Percentiles rank a stretch among this genome's conserved stretches.
Conservation (phyloP, 305 asterid genomes). For the Caryopteris hybrid region DNA sequence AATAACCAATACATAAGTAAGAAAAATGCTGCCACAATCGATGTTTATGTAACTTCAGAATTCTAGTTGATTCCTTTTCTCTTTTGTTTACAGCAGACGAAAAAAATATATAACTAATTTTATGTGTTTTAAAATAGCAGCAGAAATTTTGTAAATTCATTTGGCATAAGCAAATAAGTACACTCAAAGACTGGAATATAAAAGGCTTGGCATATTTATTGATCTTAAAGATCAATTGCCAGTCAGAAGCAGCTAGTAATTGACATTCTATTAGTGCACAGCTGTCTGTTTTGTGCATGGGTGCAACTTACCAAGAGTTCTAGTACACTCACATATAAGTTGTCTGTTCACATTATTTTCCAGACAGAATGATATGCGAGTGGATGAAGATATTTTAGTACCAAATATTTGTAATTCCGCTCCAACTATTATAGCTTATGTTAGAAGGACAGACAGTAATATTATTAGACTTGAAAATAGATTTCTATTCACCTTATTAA, state of each 20-base stretch:
- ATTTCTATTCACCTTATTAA: background rate
- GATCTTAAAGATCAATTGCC: background rate
- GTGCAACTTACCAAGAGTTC: background rate
- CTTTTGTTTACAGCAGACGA: background rate
- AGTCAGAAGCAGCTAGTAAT: conserved; percentile 4
- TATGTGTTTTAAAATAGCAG: background rate
- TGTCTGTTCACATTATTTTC: background rate
- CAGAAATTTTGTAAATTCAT: background rate
- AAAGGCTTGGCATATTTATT: background rate
- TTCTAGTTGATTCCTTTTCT: background rate
- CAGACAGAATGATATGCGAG: background rate
- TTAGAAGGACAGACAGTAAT: background rate
- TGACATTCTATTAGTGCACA: background rate
- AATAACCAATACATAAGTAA: conserved; percentile 23
- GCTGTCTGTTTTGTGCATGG: background rate
- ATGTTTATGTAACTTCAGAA: background rate
- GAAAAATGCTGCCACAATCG: conserved; percentile 14
- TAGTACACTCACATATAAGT: background rate
- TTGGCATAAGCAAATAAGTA: background rate
- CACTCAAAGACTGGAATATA: background rate
- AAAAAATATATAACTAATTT: background rate
- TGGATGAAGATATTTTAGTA: background rate
- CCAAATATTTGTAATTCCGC: background rate
- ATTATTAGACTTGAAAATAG: background rate
- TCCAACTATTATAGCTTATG: background rate